phyloP scores from a whole-genome alignment of 305 asterid genomes.

The Fraxinus albicans region DNA sequence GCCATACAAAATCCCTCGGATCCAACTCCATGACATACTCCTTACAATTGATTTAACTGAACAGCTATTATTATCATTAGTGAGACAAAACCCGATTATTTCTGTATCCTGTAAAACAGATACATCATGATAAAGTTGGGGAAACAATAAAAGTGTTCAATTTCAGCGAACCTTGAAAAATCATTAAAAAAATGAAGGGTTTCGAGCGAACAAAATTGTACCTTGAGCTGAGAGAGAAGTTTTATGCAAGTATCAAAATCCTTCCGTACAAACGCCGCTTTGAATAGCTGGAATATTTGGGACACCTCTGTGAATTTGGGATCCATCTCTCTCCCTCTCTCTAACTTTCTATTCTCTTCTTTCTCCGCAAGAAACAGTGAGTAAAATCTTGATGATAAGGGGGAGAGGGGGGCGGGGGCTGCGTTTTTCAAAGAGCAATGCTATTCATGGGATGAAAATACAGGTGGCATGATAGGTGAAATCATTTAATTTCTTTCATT shows the following conservation, averaged over 20 bases:
- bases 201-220: slow-evolving; percentile 23
- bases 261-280: slow-evolving; percentile 63
- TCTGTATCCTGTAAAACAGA: not conserved
- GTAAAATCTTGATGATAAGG: not conserved
- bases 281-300: slow-evolving; percentile 66
- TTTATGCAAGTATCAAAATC: slow-evolving; percentile 67
- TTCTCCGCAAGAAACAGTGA: not conserved
- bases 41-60: not conserved
- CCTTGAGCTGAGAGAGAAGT: slow-evolving; percentile 88
- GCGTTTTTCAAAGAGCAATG: no score
- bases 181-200: not conserved
- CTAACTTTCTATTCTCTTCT: not conserved
- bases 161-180: not conserved
- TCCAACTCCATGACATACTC: not conserved
- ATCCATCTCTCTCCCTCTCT: slow-evolving; percentile 50
- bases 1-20: not conserved
- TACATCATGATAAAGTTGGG: not conserved
- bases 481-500: no score
- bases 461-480: no score
- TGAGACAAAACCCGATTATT: not conserved
- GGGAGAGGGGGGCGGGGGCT: no score
- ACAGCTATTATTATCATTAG: not conserved
- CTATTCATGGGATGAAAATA: no score
- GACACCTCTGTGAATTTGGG: slow-evolving; percentile 62
- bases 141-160: not conserved